Base-by-base conservation (phyloP, 768 basidiomycete genomes). In the Tulasnella sp. region DNA sequence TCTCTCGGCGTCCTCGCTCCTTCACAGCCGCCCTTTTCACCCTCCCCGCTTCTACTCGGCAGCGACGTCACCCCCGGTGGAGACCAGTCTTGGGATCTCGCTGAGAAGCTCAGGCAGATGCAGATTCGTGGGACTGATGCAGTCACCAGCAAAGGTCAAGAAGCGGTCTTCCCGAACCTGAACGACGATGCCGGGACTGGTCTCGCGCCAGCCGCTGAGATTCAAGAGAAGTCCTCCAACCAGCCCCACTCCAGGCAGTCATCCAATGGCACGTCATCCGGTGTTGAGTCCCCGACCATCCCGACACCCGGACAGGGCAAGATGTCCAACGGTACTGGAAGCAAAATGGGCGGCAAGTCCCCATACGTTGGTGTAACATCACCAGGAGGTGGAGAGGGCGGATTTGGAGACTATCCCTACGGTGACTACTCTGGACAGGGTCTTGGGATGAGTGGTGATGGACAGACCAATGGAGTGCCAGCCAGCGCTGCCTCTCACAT, bases 191-290 rank as follows among this genome's bases (percentile, higher is more conserved):
- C 34, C 34, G 34, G 34, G 15, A 7, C 34, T 15, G 15, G 29
- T 17, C 41, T 56, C 22, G 54, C 54, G 8, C 54, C 54, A 21
- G 54, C 54, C 10, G 54, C 54, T 2, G 54, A 56, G 44, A 42
- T 56, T 5, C 41, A 56, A 17, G 54, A 56, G 54, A 27, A 54
- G 53, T 25, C 24, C 52, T 22, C 19, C 7, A 27, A 27, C 27
- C 54, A 56, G 15, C 54, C 54, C 22, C 54, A 56, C 54, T 56
- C 54, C 41, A 56, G 54, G 41, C 41, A 56, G n/a, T 56, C 54
- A 15, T 56, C 54, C 27, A 43, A 29, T 19, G 54, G 45, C 19
- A n/a, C n/a, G 5, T 43, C 53, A 1, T 56, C 54, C 34, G 44
- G 44, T 42, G 41, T 44, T 21, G 54, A 56, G 38, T 56, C 54